Conservation (phyloP, 345 rosid species). For the Populus alba region DNA sequence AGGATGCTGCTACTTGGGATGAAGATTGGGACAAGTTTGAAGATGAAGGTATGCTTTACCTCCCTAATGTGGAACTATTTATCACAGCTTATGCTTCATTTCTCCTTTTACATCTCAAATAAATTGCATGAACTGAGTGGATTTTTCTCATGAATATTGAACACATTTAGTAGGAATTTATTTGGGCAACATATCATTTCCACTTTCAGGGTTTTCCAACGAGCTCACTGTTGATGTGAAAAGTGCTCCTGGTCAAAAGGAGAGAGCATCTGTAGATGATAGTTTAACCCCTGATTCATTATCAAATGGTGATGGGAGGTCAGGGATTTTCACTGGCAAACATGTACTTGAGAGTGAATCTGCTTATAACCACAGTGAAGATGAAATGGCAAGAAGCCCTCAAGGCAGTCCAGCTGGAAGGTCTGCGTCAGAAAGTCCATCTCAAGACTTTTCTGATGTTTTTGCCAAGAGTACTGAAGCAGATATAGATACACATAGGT, state of each 20-base stretch:
- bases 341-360: slow-evolving; percentile 57
- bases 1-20: slow-evolving; percentile 85
- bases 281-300: slow-evolving; percentile 48
- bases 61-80: slow-evolving; percentile 1
- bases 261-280: slow-evolving; percentile 50
- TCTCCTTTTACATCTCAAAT: neutral
- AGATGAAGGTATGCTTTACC: slow-evolving; percentile 65
- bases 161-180: slow-evolving; percentile 1
- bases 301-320: slow-evolving; percentile 48
- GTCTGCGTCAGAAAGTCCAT: slow-evolving; percentile 55
- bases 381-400: slow-evolving; percentile 83
- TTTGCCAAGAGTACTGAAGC: slow-evolving; percentile 61
- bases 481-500: slow-evolving; percentile 58
- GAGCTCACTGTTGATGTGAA: slow-evolving; percentile 63
- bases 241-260: slow-evolving; percentile 41
- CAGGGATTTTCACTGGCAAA: slow-evolving; percentile 41
- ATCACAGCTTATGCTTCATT: slow-evolving; percentile 3
- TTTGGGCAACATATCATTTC: slow-evolving; percentile 12
- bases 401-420: slow-evolving; percentile 68
- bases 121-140: slow-evolving; percentile 3
- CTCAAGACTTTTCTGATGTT: slow-evolving; percentile 59
- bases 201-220: slow-evolving; percentile 72
- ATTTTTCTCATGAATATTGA: slow-evolving; percentile 5
- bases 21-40: slow-evolving; percentile 99
- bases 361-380: slow-evolving; percentile 65